Evolutionary conservation across 2,329 filamentous ascomycete genomes (phyloP).

Genomic region (Pseudogymnoascus sp.): DNA sequence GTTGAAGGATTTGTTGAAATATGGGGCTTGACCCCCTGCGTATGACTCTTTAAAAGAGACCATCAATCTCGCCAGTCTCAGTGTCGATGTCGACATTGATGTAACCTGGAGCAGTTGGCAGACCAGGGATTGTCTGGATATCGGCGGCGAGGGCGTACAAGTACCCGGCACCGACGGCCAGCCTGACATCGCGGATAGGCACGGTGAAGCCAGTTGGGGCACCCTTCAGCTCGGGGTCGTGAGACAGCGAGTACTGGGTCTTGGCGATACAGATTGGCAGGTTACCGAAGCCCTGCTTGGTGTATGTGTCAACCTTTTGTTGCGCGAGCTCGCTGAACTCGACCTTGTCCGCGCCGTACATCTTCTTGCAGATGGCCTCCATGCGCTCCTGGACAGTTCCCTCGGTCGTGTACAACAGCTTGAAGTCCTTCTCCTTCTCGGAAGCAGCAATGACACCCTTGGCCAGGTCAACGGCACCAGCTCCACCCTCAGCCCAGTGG

Average conservation of each 20-base stretch:
- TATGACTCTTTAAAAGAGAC: slow-evolving; percentile 66
- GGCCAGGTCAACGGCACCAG: slow-evolving; percentile 81
- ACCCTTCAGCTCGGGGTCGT: slow-evolving; percentile 89
- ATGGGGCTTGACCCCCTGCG: background rate
- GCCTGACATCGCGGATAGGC: slow-evolving; percentile 84
- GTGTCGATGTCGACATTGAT: slow-evolving; percentile 81
- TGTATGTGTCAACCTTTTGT: slow-evolving; percentile 94
- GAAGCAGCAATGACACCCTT: slow-evolving; percentile 77
- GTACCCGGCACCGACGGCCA: slow-evolving; percentile 92
- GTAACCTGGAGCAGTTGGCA: slow-evolving; percentile 92
- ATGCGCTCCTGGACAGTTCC: slow-evolving; percentile 81
- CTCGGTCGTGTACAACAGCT: slow-evolving; percentile 75
- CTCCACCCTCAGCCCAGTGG: slow-evolving; percentile 94
- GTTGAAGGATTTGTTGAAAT: slow-evolving; percentile 9
- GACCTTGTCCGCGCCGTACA: slow-evolving; percentile 88
- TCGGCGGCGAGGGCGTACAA: slow-evolving; percentile 91
- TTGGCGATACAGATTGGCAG: slow-evolving; percentile 95
- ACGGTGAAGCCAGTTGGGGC: slow-evolving; percentile 91
- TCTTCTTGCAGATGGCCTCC: slow-evolving; percentile 78
- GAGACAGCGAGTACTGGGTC: slow-evolving; percentile 94
- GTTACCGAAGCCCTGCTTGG: slow-evolving; percentile 82
- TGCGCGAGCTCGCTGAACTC: slow-evolving; percentile 92
- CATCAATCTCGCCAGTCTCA: slow-evolving; percentile 78
- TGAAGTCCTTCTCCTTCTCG: slow-evolving; percentile 78
- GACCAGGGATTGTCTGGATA: slow-evolving; percentile 94